Evolutionary conservation across 257 asterid genomes (phyloP), one percentile per base, ranked within the genome.

Genomic region (Thymus mandschuricus): DNA sequence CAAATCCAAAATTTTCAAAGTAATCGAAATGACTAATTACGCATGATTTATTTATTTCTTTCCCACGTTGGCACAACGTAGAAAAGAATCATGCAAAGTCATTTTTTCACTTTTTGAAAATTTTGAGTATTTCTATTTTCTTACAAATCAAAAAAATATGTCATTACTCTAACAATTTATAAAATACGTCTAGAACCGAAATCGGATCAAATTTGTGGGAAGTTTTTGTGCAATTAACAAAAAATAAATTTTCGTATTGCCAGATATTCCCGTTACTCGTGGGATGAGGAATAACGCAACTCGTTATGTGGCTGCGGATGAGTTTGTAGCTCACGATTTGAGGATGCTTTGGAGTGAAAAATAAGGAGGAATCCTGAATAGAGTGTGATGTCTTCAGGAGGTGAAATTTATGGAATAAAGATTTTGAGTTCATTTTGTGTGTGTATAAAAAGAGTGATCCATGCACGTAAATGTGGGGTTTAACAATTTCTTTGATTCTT

Each of bases 401-500:
- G 28, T 51, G 67, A 35, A 44, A 0, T 3, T 8, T 60, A 38
- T 75, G 70, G 57, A 71, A 72, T 75, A 75, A 81, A 81, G 4
- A 4, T 6, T 72, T 70, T 63, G 4, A 27, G 21, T 74, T 69
- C 60, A 9, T 64, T 76, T 50, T 60, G 59, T 73, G 69, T 56
- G 66, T n/a, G 46, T 66, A 59, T 21, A 8, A 40, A 54, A 51
- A 38, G 4, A 46, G 52, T 41, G 38, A 70, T 50, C 34, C 34
- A 43, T 4, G 35, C 10, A 21, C 21, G 21, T 38, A 45, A 43
- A 40, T 72, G 60, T 66, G 60, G 57, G 46, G 35, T 41, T 55
- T 52, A 12, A 56, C 68, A 66, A 48, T 38, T 81, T 60, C 44
- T 38, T 78, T 78, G 66, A 78, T 81, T 81, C 85, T 74, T 76